Evolutionary conservation across 805 yeast genomes (phyloP).

Genomic region (Pichia nanzhaoensis): DNA sequence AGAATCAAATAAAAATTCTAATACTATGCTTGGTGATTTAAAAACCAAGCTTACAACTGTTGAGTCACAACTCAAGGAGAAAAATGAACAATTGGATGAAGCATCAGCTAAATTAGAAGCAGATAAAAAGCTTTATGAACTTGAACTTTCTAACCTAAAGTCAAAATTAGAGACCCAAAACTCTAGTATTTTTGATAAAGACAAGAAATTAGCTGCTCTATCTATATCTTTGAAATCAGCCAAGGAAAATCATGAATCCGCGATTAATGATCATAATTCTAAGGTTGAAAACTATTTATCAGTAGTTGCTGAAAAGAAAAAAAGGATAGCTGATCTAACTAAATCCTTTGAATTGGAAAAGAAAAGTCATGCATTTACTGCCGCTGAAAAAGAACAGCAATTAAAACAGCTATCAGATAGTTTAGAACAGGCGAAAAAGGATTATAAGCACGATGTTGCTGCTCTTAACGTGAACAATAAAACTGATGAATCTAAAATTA

Average conservation of each 20-base stretch:
- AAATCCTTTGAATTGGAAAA: neutral
- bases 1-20: neutral
- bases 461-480: neutral
- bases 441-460: neutral
- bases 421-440: neutral
- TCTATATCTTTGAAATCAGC: neutral
- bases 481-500: neutral
- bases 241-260: neutral
- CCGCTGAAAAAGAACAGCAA: neutral
- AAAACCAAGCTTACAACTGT: neutral
- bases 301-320: neutral
- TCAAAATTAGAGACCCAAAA: neutral
- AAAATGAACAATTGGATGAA: neutral
- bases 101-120: neutral
- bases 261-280: neutral
- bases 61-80: neutral
- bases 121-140: neutral
- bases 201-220: neutral
- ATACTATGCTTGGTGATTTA: neutral
- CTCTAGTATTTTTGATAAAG: neutral
- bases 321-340: neutral
- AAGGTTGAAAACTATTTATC: neutral
- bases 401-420: neutral
- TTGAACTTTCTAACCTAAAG: neutral
- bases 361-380: neutral